Evolutionary conservation across 495 filamentous ascomycete genomes (phyloP), one percentile per base, ranked within the genome.

Genomic region (Pseudotulostoma volvatum): DNA sequence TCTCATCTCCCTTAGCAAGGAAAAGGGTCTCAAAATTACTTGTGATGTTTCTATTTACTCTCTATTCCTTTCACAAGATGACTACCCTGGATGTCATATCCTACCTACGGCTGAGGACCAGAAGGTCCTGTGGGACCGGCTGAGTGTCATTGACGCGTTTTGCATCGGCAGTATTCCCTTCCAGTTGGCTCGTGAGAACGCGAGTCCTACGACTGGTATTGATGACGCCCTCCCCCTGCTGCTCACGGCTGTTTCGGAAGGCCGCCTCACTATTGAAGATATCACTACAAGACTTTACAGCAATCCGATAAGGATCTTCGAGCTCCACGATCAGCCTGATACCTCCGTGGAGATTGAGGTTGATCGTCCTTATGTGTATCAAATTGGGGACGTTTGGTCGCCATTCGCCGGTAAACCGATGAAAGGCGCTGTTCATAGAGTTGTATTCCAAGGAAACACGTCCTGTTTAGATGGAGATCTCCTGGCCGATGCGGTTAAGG

Each of bases 221-320:
- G 69, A 76, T 4, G 82, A 90, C 50, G 68, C 81, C 4, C 61
- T 90, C 39, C 83, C 83, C 30, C 66, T 88, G 14, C 68, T 90
- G 34, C 71, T 86, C 49, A 84, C 79, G 32, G 81, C 83, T 20
- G 79, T 86, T 18, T 66, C 76, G 11, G 79, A 86, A 52, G 81
- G 82, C 38, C 76, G 66, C 44, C 56, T 90, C 46, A 82, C 77
- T 1, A 56, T 84, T 20, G 77, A 86, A 19, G 81, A 87, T 48
- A 64, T 90, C 51, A 76, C 67, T 39, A 51, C 64, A 18, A 71
- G 77, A 13, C 67, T 90, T 1, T 79, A 88, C 49, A 76, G 84
- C 45, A 86, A 85, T 46, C 83, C 83, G 14, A 84, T 79, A 65
- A 72, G 70, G 47, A 90, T 90, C 44, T 90, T 88, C 42, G 81